These are phyloP conservation scores for Phyllosticta citriasiana DNA, from an alignment of 2,329 filamentous ascomycete species.

Conservation along the genomic window DNA sequence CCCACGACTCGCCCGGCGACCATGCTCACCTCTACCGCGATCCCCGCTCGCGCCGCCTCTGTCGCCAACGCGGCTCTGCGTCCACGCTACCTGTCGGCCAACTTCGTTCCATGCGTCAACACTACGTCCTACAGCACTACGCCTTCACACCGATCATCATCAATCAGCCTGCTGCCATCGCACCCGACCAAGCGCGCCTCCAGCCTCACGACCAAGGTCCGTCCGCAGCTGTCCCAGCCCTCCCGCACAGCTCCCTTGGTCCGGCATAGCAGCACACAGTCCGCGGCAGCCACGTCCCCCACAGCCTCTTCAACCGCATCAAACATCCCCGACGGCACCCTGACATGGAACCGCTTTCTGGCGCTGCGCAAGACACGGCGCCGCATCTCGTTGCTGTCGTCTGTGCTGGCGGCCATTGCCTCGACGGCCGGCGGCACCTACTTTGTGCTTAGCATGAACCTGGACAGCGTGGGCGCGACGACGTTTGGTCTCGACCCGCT, in stretches of 20 bases:
- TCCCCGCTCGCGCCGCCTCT: slow-evolving; percentile 6
- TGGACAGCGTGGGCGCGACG: slow-evolving; percentile 55
- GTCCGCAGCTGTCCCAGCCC: neutral
- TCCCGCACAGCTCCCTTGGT: neutral
- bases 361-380: slow-evolving; percentile 76
- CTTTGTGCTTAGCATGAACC: slow-evolving; percentile 59
- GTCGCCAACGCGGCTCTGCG: slow-evolving; percentile 3
- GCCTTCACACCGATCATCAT: neutral
- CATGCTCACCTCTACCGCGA: slow-evolving; percentile 3
- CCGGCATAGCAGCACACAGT: neutral
- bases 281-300: neutral
- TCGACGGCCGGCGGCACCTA: slow-evolving; percentile 54
- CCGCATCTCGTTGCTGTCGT: slow-evolving; percentile 71
- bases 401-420: slow-evolving; percentile 52
- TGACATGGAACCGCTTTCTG: slow-evolving; percentile 85
- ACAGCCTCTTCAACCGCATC: neutral
- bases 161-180: neutral
- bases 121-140: slow-evolving; percentile 3
- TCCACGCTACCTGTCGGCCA: neutral
- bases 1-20: neutral
- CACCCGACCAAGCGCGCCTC: neutral
- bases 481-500: slow-evolving; percentile 81
- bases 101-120: slow-evolving; percentile 3
- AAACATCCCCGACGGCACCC: slow-evolving; percentile 16
- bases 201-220: neutral